These are phyloP conservation scores for Pneumocystis oryctolagi DNA, from an alignment of 1,139 yeast genomes.

Conservation along the genomic window DNA sequence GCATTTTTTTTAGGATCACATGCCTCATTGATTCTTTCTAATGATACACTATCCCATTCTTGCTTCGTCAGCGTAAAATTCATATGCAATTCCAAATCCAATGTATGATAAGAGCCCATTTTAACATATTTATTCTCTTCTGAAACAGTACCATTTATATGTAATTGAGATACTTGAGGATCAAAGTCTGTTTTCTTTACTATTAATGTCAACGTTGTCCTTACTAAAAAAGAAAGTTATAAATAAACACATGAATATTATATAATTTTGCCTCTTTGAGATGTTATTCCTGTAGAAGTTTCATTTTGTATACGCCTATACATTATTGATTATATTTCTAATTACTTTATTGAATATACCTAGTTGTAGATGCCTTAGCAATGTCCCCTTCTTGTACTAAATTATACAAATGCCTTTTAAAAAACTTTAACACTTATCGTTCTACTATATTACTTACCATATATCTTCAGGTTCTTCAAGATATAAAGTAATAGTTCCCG, in stretches of 20 bases:
- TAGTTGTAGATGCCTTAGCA: constrained; percentile 48
- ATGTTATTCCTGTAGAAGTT: constrained; percentile 25
- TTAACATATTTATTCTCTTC: constrained; percentile 69
- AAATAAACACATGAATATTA: background rate
- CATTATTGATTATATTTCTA: constrained; percentile 22
- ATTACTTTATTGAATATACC: constrained; percentile 21
- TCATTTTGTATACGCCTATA: constrained; percentile 30
- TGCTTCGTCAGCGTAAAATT: constrained; percentile 55
- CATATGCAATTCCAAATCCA: constrained; percentile 58
- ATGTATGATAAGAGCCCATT: constrained; percentile 73
- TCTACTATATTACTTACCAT: constrained; percentile 31
- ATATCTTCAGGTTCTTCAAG: constrained; percentile 89
- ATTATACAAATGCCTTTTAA: constrained; percentile 45
- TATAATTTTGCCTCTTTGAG: constrained; percentile 42
- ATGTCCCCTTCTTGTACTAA: constrained; percentile 63
- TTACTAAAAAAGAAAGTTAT: background rate
- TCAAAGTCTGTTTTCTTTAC: constrained; percentile 65
- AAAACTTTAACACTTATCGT: background rate
- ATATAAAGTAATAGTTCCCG: constrained; percentile 49
- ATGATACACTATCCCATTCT: constrained; percentile 67
- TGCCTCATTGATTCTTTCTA: constrained; percentile 51
- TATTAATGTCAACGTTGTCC: constrained; percentile 33
- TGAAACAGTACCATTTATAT: constrained; percentile 67
- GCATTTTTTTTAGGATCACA: constrained; percentile 67
- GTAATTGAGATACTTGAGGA: constrained; percentile 59